Conservation (phyloP, 768 basidiomycete genomes). For the Cystoderma amianthinum region DNA sequence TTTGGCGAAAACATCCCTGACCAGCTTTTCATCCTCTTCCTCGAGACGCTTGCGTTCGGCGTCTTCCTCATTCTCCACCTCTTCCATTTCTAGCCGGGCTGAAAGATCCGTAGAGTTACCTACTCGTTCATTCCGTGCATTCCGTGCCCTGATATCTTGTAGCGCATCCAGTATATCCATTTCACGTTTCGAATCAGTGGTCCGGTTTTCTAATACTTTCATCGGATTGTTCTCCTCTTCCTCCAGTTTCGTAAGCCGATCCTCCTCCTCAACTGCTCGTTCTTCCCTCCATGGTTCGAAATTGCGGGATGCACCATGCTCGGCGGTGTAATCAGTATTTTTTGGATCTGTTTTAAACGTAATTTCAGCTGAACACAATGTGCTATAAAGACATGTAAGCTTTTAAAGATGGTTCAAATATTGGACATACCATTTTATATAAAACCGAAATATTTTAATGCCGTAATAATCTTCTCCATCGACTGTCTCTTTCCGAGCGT, state of each 20-base stretch:
- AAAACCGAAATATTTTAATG: slow-evolving; percentile 94
- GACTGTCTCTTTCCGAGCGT: slow-evolving; percentile 97
- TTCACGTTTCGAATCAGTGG: slow-evolving; percentile 88
- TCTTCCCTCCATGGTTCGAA: slow-evolving; percentile 97
- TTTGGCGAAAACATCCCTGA: slow-evolving; percentile 84
- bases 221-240: slow-evolving; percentile 96
- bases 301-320: slow-evolving; percentile 96
- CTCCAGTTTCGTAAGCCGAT: slow-evolving; percentile 77
- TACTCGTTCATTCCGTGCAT: slow-evolving; percentile 83
- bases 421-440: slow-evolving; percentile 75
- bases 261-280: slow-evolving; percentile 69
- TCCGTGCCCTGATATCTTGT: slow-evolving; percentile 84
- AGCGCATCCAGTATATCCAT: slow-evolving; percentile 98
- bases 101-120: slow-evolving; percentile 69
- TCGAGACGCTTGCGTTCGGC: slow-evolving; percentile 62
- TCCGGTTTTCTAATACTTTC: slow-evolving; percentile 92
- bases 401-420: slow-evolving; percentile 4
- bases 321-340: slow-evolving; percentile 89
- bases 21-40: slow-evolving; percentile 88
- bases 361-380: slow-evolving; percentile 94
- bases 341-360: slow-evolving; percentile 99
- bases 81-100: slow-evolving; percentile 55
- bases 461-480: slow-evolving; percentile 97
- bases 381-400: slow-evolving; percentile 27
- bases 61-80: slow-evolving; percentile 75